Conservation (phyloP, 306 rosid genomes). For the Rosa lucieae region DNA sequence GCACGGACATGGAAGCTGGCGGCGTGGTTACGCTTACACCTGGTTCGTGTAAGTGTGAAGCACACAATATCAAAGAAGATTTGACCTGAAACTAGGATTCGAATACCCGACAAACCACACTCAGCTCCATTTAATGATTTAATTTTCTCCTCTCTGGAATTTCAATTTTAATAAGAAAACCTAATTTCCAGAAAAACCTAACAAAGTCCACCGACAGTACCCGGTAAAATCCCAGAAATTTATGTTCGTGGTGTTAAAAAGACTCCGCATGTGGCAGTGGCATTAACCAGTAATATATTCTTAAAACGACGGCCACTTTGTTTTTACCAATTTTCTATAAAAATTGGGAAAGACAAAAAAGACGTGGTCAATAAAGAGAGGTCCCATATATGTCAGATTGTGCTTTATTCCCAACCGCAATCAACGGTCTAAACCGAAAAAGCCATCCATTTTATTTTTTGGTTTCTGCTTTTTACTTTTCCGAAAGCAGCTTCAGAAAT, state of each 20-base stretch:
- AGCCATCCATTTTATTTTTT: slow-evolving; percentile 1
- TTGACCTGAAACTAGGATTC: slow-evolving; percentile 41
- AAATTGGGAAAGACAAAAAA: slow-evolving; percentile 17
- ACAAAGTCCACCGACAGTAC: slow-evolving; percentile 49
- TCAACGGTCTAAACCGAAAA: slow-evolving; percentile 86
- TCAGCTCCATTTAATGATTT: slow-evolving; percentile 26
- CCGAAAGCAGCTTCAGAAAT: slow-evolving; percentile 6
- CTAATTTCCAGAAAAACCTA: neutral
- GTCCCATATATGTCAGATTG: slow-evolving; percentile 45
- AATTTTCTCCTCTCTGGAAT: slow-evolving; percentile 12
- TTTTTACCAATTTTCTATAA: neutral
- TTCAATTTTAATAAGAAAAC: neutral
- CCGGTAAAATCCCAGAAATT: slow-evolving; percentile 12
- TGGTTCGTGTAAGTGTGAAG: slow-evolving; percentile 13
- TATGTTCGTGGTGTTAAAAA: neutral
- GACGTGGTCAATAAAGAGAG: slow-evolving; percentile 51
- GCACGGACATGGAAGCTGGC: slow-evolving; percentile 6
- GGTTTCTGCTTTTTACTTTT: neutral
- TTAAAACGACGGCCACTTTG: neutral
- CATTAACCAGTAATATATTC: neutral
- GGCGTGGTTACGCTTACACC: slow-evolving; percentile 25
- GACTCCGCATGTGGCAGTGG: neutral
- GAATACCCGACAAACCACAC: slow-evolving; percentile 48
- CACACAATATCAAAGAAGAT: slow-evolving; percentile 27
- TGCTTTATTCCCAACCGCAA: slow-evolving; percentile 99